Conservation (phyloP, 2,329 filamentous ascomycete species). For the Cordyceps militaris region DNA sequence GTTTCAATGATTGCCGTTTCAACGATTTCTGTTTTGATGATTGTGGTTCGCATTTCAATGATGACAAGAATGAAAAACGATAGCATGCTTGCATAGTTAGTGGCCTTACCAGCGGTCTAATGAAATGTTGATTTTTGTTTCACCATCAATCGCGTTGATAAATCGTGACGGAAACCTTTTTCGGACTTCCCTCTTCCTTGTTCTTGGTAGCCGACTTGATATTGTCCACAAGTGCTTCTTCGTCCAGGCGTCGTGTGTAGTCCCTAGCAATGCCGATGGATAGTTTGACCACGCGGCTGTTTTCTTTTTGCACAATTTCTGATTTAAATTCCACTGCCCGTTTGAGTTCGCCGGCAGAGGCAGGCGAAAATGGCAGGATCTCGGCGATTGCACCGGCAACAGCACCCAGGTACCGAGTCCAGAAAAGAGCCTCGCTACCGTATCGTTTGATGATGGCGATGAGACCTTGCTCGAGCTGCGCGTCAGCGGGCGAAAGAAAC, state of each 20-base stretch:
- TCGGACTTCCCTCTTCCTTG: conserved; percentile 24
- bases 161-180: conserved; percentile 26
- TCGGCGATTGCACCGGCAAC: conserved; percentile 37
- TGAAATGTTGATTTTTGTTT: conserved; percentile 1
- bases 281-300: conserved; percentile 30
- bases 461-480: conserved; percentile 35
- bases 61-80: background rate
- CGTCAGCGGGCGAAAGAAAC: conserved; percentile 44
- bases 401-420: conserved; percentile 47
- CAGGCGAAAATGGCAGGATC: conserved; percentile 36
- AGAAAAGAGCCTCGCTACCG: conserved; percentile 37
- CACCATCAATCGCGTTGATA: background rate
- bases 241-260: conserved; percentile 24
- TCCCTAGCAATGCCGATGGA: conserved; percentile 27
- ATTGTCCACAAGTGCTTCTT: conserved; percentile 26
- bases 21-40: too few species aligned
- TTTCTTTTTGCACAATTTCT: conserved; percentile 22
- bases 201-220: conserved; percentile 30
- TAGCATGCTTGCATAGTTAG: conserved; percentile 18
- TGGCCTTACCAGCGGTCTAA: conserved; percentile 9
- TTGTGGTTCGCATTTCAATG: conserved; percentile 11
- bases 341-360: conserved; percentile 27
- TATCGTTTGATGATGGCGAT: conserved; percentile 32
- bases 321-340: conserved; percentile 25
- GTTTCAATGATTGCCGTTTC: too few species aligned